Percentiles rank a stretch among this genome's conserved stretches.
These are phyloP conservation scores for Leucocoprinus leucothites DNA, from an alignment of 768 basidiomycete species.

Conservation along the genomic window DNA sequence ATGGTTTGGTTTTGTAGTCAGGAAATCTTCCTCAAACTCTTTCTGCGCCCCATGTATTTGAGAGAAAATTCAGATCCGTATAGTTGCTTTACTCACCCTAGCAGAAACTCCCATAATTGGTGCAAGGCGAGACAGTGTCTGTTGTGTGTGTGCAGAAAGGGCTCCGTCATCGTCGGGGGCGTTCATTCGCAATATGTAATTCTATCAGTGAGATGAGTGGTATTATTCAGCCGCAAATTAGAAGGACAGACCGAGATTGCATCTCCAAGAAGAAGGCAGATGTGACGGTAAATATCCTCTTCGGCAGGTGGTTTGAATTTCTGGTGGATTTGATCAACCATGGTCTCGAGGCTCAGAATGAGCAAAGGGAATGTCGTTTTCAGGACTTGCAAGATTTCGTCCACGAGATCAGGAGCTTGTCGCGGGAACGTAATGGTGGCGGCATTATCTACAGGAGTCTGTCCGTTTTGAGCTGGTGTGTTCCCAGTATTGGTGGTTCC, in stretches of 20 bases:
- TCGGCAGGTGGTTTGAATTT: conserved; percentile 88
- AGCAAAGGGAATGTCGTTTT: conserved; percentile 96
- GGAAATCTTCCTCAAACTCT: conserved; percentile 90
- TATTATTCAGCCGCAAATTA: background rate
- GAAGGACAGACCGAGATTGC: conserved; percentile 64
- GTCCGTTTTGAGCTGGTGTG: conserved; percentile 1
- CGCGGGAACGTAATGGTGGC: conserved; percentile 30
- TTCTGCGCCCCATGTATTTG: conserved; percentile 42
- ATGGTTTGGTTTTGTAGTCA: conserved; percentile 72
- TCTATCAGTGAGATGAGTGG: conserved; percentile 34
- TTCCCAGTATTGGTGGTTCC: background rate
- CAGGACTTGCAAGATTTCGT: conserved; percentile 89
- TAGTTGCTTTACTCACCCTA: conserved; percentile 41
- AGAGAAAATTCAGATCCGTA: background rate
- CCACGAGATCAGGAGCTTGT: conserved; percentile 86
- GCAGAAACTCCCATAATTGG: conserved; percentile 54
- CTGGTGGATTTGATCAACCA: conserved; percentile 90
- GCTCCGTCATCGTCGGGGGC: conserved; percentile 66
- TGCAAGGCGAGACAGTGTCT: conserved; percentile 57
- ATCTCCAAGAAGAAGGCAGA: conserved; percentile 84
- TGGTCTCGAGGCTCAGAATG: conserved; percentile 92
- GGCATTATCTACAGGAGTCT: conserved; percentile 4
- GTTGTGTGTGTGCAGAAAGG: conserved; percentile 50
- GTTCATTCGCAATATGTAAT: conserved; percentile 66
- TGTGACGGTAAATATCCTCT: conserved; percentile 91